Evolutionary conservation across 768 basidiomycete genomes (phyloP).

Genomic region (Cytidiella melzeri): DNA sequence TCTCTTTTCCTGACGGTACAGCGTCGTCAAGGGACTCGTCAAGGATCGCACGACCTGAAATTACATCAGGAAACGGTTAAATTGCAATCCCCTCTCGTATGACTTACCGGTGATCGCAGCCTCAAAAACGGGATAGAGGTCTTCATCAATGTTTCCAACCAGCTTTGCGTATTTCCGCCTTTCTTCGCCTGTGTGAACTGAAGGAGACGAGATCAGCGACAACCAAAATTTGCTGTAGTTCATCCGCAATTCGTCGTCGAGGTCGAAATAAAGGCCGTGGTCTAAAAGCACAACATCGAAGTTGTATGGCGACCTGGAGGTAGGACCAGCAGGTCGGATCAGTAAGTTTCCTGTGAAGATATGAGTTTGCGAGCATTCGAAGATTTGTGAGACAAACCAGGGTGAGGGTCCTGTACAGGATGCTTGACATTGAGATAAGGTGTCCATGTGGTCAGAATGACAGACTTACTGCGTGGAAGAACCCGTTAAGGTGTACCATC

Average conservation of each 20-base stretch:
- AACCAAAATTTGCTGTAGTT: constrained; percentile 91
- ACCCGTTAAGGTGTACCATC: constrained; percentile 96
- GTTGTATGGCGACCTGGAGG: constrained; percentile 78
- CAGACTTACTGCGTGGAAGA: constrained; percentile 69
- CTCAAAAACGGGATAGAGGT: constrained; percentile 93
- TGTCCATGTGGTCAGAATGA: too few relatives aligned
- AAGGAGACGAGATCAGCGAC: constrained; percentile 71
- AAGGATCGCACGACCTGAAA: constrained; percentile 59
- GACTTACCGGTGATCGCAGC: constrained; percentile 78
- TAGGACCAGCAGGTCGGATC: constrained; percentile 64
- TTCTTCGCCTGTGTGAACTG: constrained; percentile 55
- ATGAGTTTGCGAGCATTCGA: neutral
- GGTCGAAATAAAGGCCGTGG: constrained; percentile 91
- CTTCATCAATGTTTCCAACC: constrained; percentile 86
- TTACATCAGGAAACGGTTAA: constrained; percentile 6
- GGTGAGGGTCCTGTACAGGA: constrained; percentile 70
- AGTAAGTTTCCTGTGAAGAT: constrained; percentile 69
- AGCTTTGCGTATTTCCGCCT: constrained; percentile 83
- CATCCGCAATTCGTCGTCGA: constrained; percentile 71
- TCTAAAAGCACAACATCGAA: constrained; percentile 95
- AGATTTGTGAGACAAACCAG: constrained; percentile 40
- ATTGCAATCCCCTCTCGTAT: too few relatives aligned
- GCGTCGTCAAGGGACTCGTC: constrained; percentile 52
- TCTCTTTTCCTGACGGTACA: constrained; percentile 25
- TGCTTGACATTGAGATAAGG: neutral